A percentile compares a stretch with the other conserved stretches of the same genome.
phyloP scores from a whole-genome alignment of 1,139 yeast genomes.

The Lodderomyces beijingensis region DNA sequence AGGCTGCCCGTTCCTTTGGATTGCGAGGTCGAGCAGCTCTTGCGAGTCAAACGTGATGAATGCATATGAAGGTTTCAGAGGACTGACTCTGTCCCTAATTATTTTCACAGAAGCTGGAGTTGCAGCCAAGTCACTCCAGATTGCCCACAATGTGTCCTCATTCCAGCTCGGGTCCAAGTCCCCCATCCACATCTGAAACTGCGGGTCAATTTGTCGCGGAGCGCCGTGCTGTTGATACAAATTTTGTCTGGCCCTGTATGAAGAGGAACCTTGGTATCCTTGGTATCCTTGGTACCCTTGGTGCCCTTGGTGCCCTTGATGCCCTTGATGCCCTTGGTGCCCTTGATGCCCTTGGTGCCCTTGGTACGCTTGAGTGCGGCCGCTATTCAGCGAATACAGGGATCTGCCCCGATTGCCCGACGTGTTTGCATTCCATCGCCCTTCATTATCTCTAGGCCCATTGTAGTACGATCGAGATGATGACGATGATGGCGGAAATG shows the following conservation, averaged over 20 bases:
- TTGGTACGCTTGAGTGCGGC: no score
- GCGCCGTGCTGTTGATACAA: constrained; percentile 12
- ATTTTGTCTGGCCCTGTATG: constrained; percentile 12
- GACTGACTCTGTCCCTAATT: constrained; percentile 30
- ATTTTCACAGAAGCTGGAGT: constrained; percentile 34
- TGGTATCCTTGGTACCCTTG: no score
- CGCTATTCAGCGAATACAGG: no score
- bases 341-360: no score
- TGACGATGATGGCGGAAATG: no score
- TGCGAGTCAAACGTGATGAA: constrained; percentile 75
- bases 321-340: no score
- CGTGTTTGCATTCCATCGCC: no score
- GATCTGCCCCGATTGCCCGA: no score
- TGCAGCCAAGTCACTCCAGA: constrained; percentile 55
- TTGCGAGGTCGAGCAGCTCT: constrained; percentile 67
- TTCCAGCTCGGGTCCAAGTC: constrained; percentile 87
- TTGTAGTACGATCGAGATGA: no score
- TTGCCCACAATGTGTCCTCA: constrained; percentile 58
- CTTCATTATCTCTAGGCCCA: no score
- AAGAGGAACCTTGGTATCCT: no score
- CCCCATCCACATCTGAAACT: constrained; percentile 79
- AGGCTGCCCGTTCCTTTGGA: constrained; percentile 61
- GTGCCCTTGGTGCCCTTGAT: no score
- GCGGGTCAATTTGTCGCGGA: constrained; percentile 9
- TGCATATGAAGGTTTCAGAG: constrained; percentile 49